Percentiles rank a stretch among this genome's conserved stretches.
These are phyloP conservation scores for Acacia melanoxylon DNA, from an alignment of 306 rosid species.

Conservation along the genomic window DNA sequence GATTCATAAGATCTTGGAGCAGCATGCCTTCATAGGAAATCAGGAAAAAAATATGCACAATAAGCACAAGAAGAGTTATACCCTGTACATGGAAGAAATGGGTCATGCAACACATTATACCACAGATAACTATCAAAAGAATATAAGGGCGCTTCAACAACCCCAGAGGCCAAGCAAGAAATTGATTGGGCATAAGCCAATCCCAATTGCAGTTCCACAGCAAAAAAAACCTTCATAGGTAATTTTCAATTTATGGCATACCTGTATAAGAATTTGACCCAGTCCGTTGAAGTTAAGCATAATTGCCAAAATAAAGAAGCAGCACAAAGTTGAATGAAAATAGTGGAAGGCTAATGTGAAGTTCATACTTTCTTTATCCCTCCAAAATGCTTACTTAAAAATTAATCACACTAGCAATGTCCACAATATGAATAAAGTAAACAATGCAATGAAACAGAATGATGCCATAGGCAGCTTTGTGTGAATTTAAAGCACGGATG, in stretches of 20 bases:
- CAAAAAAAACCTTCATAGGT: neutral
- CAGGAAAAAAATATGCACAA: slow-evolving; percentile 74
- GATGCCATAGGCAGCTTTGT: no score
- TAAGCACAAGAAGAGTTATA: slow-evolving; percentile 57
- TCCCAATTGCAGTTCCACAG: neutral
- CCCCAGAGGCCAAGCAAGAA: slow-evolving; percentile 14
- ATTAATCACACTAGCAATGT: no score
- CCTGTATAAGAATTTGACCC: neutral
- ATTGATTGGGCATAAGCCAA: slow-evolving; percentile 12
- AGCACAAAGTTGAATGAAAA: slow-evolving; percentile 18
- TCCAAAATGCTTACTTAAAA: no score
- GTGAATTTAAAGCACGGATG: no score
- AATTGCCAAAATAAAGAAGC: slow-evolving; percentile 15
- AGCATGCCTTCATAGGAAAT: slow-evolving; percentile 73
- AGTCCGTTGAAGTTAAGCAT: slow-evolving; percentile 6
- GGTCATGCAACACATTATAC: slow-evolving; percentile 16
- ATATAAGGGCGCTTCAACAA: slow-evolving; percentile 24
- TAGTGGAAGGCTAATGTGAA: slow-evolving; percentile 17
- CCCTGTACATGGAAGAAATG: slow-evolving; percentile 56
- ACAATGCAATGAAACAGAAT: no score
- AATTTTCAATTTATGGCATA: neutral
- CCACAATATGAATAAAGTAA: no score
- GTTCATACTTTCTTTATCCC: no score
- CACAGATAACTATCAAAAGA: slow-evolving; percentile 24
- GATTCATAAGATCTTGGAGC: no score